These are phyloP conservation scores for Colletotrichum agaves DNA, from an alignment of 2,329 filamentous ascomycete species.

Conservation along the genomic window DNA sequence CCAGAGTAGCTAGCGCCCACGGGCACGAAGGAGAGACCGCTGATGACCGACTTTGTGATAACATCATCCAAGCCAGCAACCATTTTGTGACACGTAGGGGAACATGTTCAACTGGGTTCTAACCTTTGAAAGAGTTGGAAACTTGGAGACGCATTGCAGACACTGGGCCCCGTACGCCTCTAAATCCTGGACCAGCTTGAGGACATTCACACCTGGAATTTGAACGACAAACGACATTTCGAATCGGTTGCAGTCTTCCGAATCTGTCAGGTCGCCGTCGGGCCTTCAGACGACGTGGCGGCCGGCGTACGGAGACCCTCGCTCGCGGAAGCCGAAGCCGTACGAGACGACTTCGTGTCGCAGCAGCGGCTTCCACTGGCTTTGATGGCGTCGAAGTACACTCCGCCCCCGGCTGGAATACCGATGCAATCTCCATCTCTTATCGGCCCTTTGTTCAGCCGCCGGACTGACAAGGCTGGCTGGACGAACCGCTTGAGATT, in stretches of 20 bases:
- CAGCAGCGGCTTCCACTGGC: background rate
- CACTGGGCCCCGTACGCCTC: background rate
- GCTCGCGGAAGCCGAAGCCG: background rate
- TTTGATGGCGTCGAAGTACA: background rate
- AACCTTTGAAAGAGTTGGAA: no score
- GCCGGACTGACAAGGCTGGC: slow-evolving; percentile 33
- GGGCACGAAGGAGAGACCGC: no score
- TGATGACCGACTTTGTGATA: slow-evolving; percentile 45
- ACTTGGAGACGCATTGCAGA: background rate
- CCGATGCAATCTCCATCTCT: background rate
- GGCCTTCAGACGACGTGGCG: background rate
- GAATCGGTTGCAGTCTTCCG: no score
- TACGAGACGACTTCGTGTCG: background rate
- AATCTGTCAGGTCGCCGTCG: background rate
- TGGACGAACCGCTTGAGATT: slow-evolving; percentile 62
- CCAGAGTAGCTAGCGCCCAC: no score
- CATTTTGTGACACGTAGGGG: no score
- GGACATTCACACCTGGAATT: no score
- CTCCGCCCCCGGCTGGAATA: background rate
- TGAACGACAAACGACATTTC: no score
- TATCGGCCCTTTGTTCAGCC: background rate
- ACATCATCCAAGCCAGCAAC: background rate
- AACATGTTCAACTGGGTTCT: no score
- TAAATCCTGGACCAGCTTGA: background rate
- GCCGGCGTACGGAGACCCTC: background rate